Evolutionary conservation across 352 stramenopile genomes (phyloP).

Genomic region (Globisporangium barbulae): DNA sequence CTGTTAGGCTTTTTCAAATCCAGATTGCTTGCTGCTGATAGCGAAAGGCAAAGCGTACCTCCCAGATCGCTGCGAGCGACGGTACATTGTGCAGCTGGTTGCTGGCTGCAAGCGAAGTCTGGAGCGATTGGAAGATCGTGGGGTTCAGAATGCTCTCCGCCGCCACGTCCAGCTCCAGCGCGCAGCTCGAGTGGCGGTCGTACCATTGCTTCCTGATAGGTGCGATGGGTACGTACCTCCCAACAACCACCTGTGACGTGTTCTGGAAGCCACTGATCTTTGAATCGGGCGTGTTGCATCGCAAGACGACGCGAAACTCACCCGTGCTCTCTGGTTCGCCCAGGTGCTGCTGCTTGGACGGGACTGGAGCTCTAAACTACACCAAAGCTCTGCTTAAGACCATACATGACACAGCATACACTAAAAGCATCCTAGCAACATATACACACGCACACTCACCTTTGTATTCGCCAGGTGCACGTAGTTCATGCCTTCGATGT

Average conservation of each 20-base stretch:
- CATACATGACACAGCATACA: background rate
- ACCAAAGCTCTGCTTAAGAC: background rate
- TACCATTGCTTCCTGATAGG: conserved; percentile 43
- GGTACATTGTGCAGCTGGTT: conserved; percentile 63
- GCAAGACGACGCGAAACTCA: conserved; percentile 29
- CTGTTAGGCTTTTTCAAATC: too few species aligned
- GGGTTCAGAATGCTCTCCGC: conserved; percentile 70
- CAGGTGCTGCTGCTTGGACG: conserved; percentile 52
- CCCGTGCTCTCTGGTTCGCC: conserved; percentile 7
- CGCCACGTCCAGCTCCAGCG: conserved; percentile 68
- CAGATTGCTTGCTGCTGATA: background rate
- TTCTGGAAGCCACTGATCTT: conserved; percentile 35
- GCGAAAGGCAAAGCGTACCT: conserved; percentile 32
- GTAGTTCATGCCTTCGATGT: conserved; percentile 91
- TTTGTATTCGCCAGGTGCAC: conserved; percentile 70
- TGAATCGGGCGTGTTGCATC: conserved; percentile 30
- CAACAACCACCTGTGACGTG: conserved; percentile 16
- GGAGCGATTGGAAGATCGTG: conserved; percentile 36
- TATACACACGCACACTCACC: conserved; percentile 23
- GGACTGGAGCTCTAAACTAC: conserved; percentile 71
- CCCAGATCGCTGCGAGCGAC: conserved; percentile 78
- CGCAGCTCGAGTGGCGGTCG: conserved; percentile 66
- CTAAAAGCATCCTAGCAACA: too few species aligned
- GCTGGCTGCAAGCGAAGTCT: conserved; percentile 34
- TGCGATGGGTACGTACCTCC: conserved; percentile 32